Evolutionary conservation across 1,284 basidiomycete genomes (phyloP).

Genomic region (Tilletia setariae): DNA sequence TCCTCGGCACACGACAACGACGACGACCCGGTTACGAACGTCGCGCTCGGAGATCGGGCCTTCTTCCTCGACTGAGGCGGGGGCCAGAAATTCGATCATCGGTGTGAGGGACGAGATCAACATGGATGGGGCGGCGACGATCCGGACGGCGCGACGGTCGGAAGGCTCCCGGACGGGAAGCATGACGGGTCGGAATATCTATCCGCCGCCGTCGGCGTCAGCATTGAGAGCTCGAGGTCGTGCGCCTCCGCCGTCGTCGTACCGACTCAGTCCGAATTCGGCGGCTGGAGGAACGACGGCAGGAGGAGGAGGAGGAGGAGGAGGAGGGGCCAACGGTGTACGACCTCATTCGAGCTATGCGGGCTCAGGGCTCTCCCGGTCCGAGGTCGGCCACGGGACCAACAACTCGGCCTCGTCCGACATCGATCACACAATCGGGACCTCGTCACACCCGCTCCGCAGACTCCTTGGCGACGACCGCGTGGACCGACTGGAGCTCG

Average conservation of each 20-base stretch:
- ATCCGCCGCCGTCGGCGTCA: slow-evolving; percentile 4
- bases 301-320: neutral
- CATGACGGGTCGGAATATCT: slow-evolving; percentile 4
- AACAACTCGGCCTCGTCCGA: neutral
- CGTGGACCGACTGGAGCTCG: slow-evolving; percentile 1
- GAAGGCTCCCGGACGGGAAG: slow-evolving; percentile 8
- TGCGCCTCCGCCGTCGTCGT: slow-evolving; percentile 26
- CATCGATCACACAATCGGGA: slow-evolving; percentile 4
- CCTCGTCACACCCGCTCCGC: neutral
- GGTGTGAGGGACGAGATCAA: neutral
- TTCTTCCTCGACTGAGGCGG: neutral
- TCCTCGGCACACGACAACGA: neutral
- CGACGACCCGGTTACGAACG: neutral
- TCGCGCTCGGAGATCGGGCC: too few relatives aligned
- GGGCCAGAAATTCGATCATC: neutral
- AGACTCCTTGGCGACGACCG: neutral
- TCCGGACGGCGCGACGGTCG: slow-evolving; percentile 1
- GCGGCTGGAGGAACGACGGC: neutral
- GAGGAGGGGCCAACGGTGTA: neutral
- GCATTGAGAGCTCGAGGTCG: neutral
- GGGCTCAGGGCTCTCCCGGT: too few relatives aligned
- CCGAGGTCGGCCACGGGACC: neutral
- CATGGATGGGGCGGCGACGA: neutral
- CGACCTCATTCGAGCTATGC: too few relatives aligned
- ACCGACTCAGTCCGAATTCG: slow-evolving; percentile 9